Evolutionary conservation across 768 basidiomycete species (phyloP), one percentile per base, ranked within the genome.

Genomic region (Dendrothele bispora): DNA sequence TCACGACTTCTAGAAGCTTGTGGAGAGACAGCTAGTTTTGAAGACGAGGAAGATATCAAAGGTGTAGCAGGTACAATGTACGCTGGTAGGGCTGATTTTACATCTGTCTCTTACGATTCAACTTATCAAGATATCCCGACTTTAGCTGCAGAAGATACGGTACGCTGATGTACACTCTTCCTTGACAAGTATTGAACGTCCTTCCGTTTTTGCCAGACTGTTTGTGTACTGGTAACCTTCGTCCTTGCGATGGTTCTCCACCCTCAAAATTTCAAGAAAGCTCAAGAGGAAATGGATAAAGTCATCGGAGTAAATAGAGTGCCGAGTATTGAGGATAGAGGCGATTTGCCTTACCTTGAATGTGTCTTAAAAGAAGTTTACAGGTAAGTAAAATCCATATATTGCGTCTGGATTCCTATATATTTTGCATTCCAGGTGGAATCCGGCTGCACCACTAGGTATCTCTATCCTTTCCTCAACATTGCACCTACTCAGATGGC

Each of bases 1-100:
- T 73, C 74, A 26, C 64, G 60, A 20, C 65, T 79, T 42, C 60
- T 79, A 37, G 70, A 75, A 52, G 59, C 66, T 22, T 66, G 71
- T 47, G 62, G 67, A 46, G 68, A 64, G 15, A 60, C 55, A 37
- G 54, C 72, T 41, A 58, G 62, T 38, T 58, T 57, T 18, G 74
- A 74, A 57, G 75, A 75, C 35, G 77, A 78, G 52, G 69, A 74
- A 48, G 73, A 79, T 59, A 79, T 81, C 57, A 78, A 75, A 66
- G 78, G 77, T 35, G 73, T 75, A n/a, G 77, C 78, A 41, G 78
- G 73, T 25, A 79, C 78, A 6, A 62, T 80, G 39, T 77, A 71
- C 58, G 70, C 70, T 40, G 77, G 77, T 78, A 57, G 48, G 69
- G 26, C 14, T 26, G 12, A 12, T 43, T 35, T 2, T 26, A 37